Percentiles rank a stretch among this genome's conserved stretches.
Conservation (phyloP, 208 protist species). For the Paratrypanosoma confusum region DNA sequence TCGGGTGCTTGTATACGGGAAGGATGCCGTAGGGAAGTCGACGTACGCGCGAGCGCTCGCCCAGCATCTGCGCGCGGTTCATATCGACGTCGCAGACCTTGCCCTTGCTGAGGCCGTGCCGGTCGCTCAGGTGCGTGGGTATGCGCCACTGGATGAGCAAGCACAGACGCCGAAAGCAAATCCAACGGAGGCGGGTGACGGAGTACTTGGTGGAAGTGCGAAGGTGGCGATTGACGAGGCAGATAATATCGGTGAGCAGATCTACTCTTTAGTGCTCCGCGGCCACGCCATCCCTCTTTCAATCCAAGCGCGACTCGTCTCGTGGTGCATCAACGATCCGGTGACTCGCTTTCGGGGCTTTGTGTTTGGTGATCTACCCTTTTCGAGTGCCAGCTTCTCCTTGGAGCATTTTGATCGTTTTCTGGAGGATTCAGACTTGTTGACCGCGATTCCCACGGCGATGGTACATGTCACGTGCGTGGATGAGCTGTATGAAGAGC, state of each 20-base stretch:
- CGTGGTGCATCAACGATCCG: conserved; percentile 16
- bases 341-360: conserved; percentile 50
- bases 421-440: conserved; percentile 24
- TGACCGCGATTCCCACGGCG: conserved; percentile 27
- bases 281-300: conserved; percentile 25
- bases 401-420: conserved; percentile 9
- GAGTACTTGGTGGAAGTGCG: conserved; percentile 1
- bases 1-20: conserved; percentile 55
- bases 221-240: not conserved
- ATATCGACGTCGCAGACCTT: conserved; percentile 57
- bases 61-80: conserved; percentile 36
- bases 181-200: too few species aligned
- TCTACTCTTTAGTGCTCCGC: conserved; percentile 18
- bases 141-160: not conserved
- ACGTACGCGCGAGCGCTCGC: conserved; percentile 31
- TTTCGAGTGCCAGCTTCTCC: conserved; percentile 2
- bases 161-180: too few species aligned
- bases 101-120: conserved; percentile 15
- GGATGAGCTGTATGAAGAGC: conserved; percentile 24
- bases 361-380: conserved; percentile 59
- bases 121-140: not conserved
- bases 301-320: conserved; percentile 41
- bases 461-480: conserved; percentile 53
- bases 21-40: conserved; percentile 40
- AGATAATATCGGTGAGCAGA: conserved; percentile 18